These are phyloP conservation scores for Candida tammaniensis DNA, from an alignment of 805 yeast genomes.

Conservation along the genomic window DNA sequence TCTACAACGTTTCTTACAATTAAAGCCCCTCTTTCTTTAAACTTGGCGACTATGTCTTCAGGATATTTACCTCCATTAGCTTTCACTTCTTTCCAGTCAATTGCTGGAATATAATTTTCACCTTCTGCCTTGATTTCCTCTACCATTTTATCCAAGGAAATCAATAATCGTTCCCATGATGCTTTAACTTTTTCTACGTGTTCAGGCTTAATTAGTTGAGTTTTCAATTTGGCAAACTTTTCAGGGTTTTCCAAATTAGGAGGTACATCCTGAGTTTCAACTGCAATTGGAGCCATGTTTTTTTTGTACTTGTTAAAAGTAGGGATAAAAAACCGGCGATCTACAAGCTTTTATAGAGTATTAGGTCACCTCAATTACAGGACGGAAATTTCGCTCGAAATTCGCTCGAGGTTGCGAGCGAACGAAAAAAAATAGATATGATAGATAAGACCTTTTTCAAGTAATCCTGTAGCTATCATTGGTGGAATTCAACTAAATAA, in stretches of 20 bases:
- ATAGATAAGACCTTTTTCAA: constrained; percentile 1
- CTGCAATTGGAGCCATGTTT: constrained; percentile 9
- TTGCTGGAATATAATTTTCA: constrained; percentile 12
- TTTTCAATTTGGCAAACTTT: constrained; percentile 16
- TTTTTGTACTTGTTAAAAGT: no score
- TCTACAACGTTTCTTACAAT: constrained; percentile 31
- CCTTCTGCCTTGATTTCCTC: constrained; percentile 10
- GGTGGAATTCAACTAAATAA: no score
- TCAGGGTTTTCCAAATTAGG: constrained; percentile 9
- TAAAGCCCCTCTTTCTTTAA: constrained; percentile 22
- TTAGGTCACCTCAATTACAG: neutral
- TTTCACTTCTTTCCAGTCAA: constrained; percentile 12
- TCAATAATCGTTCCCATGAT: constrained; percentile 26
- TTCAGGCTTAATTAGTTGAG: constrained; percentile 21
- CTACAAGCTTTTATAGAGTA: no score
- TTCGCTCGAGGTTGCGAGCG: constrained; percentile 2
- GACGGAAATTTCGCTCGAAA: neutral
- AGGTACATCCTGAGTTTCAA: constrained; percentile 4
- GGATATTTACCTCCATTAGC: constrained; percentile 10
- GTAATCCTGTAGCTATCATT: no score
- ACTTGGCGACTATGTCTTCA: constrained; percentile 7
- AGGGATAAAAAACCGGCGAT: neutral
- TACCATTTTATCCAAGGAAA: constrained; percentile 18
- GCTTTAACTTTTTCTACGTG: constrained; percentile 21
- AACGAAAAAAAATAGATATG: neutral